A percentile compares a stretch with the other conserved stretches of the same genome.
phyloP scores from a whole-genome alignment of 2,329 filamentous ascomycete genomes.

The Mycosphaerella arachidis region DNA sequence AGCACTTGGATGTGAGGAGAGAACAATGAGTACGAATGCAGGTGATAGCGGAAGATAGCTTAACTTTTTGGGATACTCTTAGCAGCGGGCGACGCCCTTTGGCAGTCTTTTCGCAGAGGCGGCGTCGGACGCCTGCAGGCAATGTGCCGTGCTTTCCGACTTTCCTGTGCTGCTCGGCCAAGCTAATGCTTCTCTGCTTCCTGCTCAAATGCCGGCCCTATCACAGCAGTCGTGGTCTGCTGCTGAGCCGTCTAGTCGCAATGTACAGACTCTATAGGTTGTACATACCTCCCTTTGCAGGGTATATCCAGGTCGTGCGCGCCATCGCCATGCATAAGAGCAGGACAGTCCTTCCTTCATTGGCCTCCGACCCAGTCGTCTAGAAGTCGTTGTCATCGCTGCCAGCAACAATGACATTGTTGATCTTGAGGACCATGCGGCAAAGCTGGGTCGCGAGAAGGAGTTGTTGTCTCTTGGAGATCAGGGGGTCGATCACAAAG shows the following conservation, averaged over 20 bases:
- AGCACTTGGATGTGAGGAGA: not conserved
- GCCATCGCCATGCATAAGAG: constrained; percentile 9
- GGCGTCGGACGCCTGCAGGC: constrained; percentile 6
- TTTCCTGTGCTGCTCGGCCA: not conserved
- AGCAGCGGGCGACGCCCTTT: not conserved
- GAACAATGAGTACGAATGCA: not conserved
- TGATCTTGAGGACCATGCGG: constrained; percentile 94
- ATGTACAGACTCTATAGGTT: constrained; percentile 15
- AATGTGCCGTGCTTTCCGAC: not conserved
- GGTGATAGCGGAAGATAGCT: not conserved
- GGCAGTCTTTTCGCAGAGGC: not conserved
- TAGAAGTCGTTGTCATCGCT: constrained; percentile 82
- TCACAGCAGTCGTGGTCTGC: not conserved
- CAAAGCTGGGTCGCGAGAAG: constrained; percentile 95
- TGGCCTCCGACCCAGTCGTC: not conserved
- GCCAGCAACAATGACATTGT: constrained; percentile 91
- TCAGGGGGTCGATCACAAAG: constrained; percentile 96
- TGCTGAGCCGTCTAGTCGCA: not conserved
- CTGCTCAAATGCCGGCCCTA: not conserved
- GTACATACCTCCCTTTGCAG: constrained; percentile 16
- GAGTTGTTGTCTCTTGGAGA: constrained; percentile 96
- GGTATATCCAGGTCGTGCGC: constrained; percentile 11
- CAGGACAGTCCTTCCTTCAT: not conserved
- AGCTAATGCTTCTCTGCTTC: not conserved
- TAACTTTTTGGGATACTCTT: not conserved